These are phyloP conservation scores for Cicer bijugum DNA, from an alignment of 306 rosid species.

Conservation along the genomic window DNA sequence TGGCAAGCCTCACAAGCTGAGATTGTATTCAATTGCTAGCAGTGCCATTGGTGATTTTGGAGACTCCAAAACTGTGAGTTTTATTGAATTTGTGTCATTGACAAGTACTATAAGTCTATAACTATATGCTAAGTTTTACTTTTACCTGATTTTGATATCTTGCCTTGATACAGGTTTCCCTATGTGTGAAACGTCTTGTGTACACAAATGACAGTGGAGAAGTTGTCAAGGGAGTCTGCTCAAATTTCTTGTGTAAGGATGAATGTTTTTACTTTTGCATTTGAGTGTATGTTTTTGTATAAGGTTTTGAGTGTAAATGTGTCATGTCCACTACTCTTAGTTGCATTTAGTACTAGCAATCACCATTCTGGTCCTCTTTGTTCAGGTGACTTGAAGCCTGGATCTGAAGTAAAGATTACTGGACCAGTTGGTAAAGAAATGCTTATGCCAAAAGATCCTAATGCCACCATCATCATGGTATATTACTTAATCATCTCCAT, in stretches of 20 bases:
- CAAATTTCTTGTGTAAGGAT: constrained; percentile 90
- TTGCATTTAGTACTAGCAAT: neutral
- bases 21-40: constrained; percentile 91
- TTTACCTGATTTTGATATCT: constrained; percentile 26
- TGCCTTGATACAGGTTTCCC: constrained; percentile 73
- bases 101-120: no score
- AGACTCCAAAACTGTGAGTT: constrained; percentile 87
- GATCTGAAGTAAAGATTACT: constrained; percentile 76
- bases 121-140: neutral
- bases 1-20: constrained; percentile 90
- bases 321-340: no score
- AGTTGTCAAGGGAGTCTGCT: constrained; percentile 92
- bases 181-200: constrained; percentile 90
- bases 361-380: neutral
- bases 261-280: constrained; percentile 22
- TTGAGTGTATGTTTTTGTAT: neutral
- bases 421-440: constrained; percentile 99
- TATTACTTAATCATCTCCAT: constrained; percentile 17
- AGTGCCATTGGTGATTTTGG: constrained; percentile 94
- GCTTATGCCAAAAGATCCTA: constrained; percentile 98
- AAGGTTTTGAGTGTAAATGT: neutral
- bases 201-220: constrained; percentile 92
- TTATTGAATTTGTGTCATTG: neutral
- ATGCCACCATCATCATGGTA: constrained; percentile 91
- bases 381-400: constrained; percentile 95